Evolutionary conservation across 495 filamentous ascomycete genomes (phyloP).

Genomic region (Penicillium pulvis): DNA sequence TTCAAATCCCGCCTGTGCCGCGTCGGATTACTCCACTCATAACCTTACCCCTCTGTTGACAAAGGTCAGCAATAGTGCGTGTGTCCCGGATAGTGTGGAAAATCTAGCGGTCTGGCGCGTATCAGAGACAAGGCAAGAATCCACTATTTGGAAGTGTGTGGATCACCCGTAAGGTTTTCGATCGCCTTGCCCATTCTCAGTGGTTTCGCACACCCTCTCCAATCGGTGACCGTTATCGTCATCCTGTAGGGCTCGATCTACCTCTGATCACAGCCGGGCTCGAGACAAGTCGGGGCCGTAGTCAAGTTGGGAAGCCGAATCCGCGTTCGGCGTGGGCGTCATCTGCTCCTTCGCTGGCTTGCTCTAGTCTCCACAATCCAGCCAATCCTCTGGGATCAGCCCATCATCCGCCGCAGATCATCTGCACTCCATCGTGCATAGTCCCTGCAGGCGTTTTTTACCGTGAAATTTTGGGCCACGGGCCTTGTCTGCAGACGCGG

Average conservation of each 20-base stretch:
- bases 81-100: slow-evolving; percentile 6
- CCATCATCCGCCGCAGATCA: slow-evolving; percentile 50
- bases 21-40: not conserved
- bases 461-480: slow-evolving; percentile 22
- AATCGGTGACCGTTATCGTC: not conserved
- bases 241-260: slow-evolving; percentile 13
- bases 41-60: not conserved
- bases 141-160: slow-evolving; percentile 13
- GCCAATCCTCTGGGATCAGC: slow-evolving; percentile 25
- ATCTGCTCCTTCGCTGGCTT: slow-evolving; percentile 39
- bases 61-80: not conserved
- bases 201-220: not conserved
- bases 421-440: slow-evolving; percentile 58
- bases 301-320: slow-evolving; percentile 34
- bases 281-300: slow-evolving; percentile 23
- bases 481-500: slow-evolving; percentile 29
- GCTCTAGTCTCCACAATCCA: slow-evolving; percentile 34
- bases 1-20: slow-evolving; percentile 10
- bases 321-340: slow-evolving; percentile 35
- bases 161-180: slow-evolving; percentile 23
- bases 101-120: slow-evolving; percentile 14
- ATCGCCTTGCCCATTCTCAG: slow-evolving; percentile 17
- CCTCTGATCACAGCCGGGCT: slow-evolving; percentile 16
- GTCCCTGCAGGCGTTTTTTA: slow-evolving; percentile 43
- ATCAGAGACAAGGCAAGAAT: slow-evolving; percentile 14